These are phyloP conservation scores for Byssochlamys sp. DNA, from an alignment of 2,329 filamentous ascomycete genomes.

Conservation along the genomic window DNA sequence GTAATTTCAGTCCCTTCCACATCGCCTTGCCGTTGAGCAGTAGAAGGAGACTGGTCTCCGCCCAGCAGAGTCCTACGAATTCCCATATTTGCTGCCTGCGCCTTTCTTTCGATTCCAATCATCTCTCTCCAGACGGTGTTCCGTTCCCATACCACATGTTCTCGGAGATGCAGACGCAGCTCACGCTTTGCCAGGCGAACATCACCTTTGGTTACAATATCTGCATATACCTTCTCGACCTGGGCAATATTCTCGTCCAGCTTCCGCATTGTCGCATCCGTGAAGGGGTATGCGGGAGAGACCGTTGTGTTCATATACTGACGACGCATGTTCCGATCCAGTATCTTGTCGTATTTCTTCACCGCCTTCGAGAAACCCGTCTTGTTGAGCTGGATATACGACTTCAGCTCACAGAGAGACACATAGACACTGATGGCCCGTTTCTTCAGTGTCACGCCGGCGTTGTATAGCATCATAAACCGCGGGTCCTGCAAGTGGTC, in stretches of 20 bases:
- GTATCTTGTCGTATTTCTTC: slow-evolving; percentile 97
- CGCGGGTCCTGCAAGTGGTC: slow-evolving; percentile 69
- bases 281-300: slow-evolving; percentile 72
- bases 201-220: slow-evolving; percentile 74
- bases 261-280: slow-evolving; percentile 57
- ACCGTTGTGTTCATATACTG: slow-evolving; percentile 67
- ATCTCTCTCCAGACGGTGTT: slow-evolving; percentile 99
- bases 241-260: slow-evolving; percentile 63
- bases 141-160: slow-evolving; percentile 97
- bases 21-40: slow-evolving; percentile 73
- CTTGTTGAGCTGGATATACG: slow-evolving; percentile 88
- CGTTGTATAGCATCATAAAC: slow-evolving; percentile 58
- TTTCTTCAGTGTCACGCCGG: slow-evolving; percentile 82
- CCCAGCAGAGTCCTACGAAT: slow-evolving; percentile 68
- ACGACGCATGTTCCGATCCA: slow-evolving; percentile 69
- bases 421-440: slow-evolving; percentile 80
- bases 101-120: slow-evolving; percentile 92
- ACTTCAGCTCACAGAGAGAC: slow-evolving; percentile 86
- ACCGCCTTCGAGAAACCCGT: slow-evolving; percentile 93
- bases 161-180: slow-evolving; percentile 76
- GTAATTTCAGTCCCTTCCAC: slow-evolving; percentile 57
- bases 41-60: slow-evolving; percentile 56
- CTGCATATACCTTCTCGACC: slow-evolving; percentile 71
- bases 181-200: slow-evolving; percentile 68
- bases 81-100: slow-evolving; percentile 85